Evolutionary conservation across 2,329 filamentous ascomycete genomes (phyloP).

Genomic region (Ceratocystiopsis minuta): DNA sequence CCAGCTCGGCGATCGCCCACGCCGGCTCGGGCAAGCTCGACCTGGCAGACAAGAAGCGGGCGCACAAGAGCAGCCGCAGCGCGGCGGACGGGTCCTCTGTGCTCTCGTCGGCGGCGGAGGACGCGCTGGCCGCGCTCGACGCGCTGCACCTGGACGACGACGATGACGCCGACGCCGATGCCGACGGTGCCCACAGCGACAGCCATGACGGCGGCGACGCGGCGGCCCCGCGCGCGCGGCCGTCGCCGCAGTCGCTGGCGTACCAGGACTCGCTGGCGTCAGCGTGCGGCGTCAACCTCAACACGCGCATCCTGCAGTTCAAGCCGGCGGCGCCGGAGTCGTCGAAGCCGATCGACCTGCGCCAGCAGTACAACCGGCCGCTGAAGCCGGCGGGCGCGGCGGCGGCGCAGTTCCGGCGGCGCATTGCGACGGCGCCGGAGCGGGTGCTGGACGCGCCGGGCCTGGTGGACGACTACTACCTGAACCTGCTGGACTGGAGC

Average conservation of each 20-base stretch:
- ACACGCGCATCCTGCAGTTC: slow-evolving; percentile 91
- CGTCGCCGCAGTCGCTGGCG: slow-evolving; percentile 60
- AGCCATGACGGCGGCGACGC: slow-evolving; percentile 51
- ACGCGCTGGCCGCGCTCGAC: slow-evolving; percentile 63
- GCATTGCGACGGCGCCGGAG: slow-evolving; percentile 86
- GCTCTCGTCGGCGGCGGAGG: slow-evolving; percentile 63
- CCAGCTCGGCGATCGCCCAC: slow-evolving; percentile 76
- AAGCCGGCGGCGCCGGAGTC: slow-evolving; percentile 97
- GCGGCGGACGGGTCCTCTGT: slow-evolving; percentile 53
- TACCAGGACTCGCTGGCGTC: slow-evolving; percentile 13
- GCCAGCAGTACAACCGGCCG: slow-evolving; percentile 94
- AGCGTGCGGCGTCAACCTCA: slow-evolving; percentile 58
- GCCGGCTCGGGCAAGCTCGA: slow-evolving; percentile 72
- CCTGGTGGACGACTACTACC: slow-evolving; percentile 95
- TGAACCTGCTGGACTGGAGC: slow-evolving; percentile 97
- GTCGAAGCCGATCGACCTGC: slow-evolving; percentile 92
- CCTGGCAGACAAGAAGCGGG: slow-evolving; percentile 45
- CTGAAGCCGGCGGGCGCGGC: slow-evolving; percentile 58
- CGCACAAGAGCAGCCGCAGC: slow-evolving; percentile 35
- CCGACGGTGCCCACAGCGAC: slow-evolving; percentile 51
- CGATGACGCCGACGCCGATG: slow-evolving; percentile 51
- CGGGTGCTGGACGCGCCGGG: slow-evolving; percentile 91
- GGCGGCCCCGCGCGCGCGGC: slow-evolving; percentile 50
- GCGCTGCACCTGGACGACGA: slow-evolving; percentile 55
- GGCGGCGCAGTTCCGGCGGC: slow-evolving; percentile 74